Percentiles rank a stretch among this genome's conserved stretches.
Conservation (phyloP, 1,139 yeast genomes). For the Entelexis sorbosivorans region DNA sequence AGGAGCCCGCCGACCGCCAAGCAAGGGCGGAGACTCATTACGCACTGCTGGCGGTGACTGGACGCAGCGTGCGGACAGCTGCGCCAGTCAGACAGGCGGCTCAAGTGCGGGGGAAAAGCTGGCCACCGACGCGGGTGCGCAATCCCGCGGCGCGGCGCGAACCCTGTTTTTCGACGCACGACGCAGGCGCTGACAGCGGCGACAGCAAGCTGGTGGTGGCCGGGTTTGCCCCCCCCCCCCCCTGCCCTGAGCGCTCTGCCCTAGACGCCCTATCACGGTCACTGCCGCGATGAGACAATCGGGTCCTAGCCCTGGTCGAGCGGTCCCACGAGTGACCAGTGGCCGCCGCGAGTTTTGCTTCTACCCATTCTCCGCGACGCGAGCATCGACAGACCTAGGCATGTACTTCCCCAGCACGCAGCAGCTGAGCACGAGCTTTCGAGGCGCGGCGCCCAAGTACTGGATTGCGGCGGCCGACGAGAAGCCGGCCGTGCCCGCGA, state of each 20-base stretch:
- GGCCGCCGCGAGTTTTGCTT: background rate
- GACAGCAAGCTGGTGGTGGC: background rate
- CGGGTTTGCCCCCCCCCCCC: background rate
- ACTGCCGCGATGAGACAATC: background rate
- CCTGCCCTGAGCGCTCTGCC: background rate
- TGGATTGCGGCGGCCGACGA: background rate
- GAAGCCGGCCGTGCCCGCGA: background rate
- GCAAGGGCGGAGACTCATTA: too few relatives aligned
- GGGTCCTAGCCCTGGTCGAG: background rate
- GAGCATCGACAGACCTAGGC: too few relatives aligned
- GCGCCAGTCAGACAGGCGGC: too few relatives aligned
- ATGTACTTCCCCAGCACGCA: slow-evolving; percentile 2
- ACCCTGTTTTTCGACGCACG: too few relatives aligned
- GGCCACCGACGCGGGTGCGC: too few relatives aligned
- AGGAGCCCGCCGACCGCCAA: too few relatives aligned
- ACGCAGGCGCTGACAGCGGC: background rate
- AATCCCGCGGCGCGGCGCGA: too few relatives aligned
- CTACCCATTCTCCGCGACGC: background rate
- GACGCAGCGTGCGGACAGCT: too few relatives aligned
- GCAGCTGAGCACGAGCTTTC: slow-evolving; percentile 1
- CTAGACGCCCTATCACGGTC: background rate
- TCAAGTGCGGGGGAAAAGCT: too few relatives aligned
- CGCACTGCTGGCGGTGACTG: too few relatives aligned
- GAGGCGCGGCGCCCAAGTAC: background rate
- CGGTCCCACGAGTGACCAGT: background rate